These are phyloP conservation scores for Ettlia oleoabundans DNA, from an alignment of 139 green algal species.

Conservation along the genomic window DNA sequence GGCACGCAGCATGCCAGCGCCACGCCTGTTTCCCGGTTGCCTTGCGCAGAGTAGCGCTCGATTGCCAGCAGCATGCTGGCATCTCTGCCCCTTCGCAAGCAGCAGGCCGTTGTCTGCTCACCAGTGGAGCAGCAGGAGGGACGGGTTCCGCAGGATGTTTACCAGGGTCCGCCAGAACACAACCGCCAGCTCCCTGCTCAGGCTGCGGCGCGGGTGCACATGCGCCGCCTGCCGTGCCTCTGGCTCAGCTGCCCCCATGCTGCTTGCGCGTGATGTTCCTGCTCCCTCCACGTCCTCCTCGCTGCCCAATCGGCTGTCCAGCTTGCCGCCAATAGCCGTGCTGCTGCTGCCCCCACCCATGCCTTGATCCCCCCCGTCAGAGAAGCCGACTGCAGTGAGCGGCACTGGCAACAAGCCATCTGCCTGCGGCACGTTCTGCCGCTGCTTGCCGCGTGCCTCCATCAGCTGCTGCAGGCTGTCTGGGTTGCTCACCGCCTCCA, in stretches of 20 bases:
- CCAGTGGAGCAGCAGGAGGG: conserved; percentile 70
- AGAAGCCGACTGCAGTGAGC: too few species aligned
- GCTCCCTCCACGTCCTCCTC: too few species aligned
- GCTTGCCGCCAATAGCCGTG: background rate
- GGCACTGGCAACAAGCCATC: background rate
- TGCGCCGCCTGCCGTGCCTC: background rate
- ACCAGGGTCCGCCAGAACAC: conserved; percentile 71
- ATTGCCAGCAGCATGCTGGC: too few species aligned
- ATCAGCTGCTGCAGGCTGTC: conserved; percentile 40
- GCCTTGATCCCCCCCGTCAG: too few species aligned
- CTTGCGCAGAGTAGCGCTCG: too few species aligned
- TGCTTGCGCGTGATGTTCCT: too few species aligned
- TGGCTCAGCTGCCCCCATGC: background rate
- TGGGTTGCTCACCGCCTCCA: conserved; percentile 49
- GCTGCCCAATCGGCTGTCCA: background rate
- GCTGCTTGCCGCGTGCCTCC: background rate
- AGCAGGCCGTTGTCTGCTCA: background rate
- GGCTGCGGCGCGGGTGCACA: background rate
- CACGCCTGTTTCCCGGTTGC: too few species aligned
- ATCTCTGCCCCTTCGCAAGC: too few species aligned
- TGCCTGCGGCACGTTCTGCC: background rate
- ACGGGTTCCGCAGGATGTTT: conserved; percentile 77
- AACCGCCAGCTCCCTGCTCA: conserved; percentile 63
- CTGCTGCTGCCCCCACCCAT: too few species aligned
- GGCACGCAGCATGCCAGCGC: too few species aligned